Evolutionary conservation across 2,329 filamentous ascomycete species (phyloP), one percentile per base, ranked within the genome.

Genomic region (Penicillium sp.): DNA sequence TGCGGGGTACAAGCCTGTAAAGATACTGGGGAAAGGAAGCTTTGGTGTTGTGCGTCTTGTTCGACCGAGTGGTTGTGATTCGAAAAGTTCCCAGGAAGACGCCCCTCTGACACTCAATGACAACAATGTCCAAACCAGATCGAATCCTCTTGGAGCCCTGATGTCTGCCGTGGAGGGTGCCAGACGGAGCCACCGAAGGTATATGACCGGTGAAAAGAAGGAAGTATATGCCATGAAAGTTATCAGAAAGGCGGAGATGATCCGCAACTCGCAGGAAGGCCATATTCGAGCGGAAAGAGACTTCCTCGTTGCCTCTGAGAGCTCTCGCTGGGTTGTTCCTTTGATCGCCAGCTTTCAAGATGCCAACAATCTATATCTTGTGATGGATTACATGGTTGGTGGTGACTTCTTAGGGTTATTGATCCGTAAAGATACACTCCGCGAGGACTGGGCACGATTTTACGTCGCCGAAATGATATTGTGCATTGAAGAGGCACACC

Each of bases 341-440:
- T 78, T 99, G 35, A 82, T 96, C 48, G 82, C 90, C 47, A 94
- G 91, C 67, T 97, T 97, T 61, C 91, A 97, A 71, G 94, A 97
- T 69, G 78, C 83, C 35, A 82, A 83, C 40, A 90, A 90, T 64
- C 80, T 99, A 6, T 97, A 97, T 66, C 83, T 99, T 6, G 89
- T 97, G 50, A 97, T 97, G 91, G 92, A 97, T 56, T 99, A 96
- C 69, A 97, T 97, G 91, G 88, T 95, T 2, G 94, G 93, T 0
- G 93, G 94, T 0, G 93, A 99, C 70, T 97, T 99, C 62, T 80
- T 99, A 0, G 90, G 90, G 1, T 75, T 97, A 0, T 77, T 99
- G 16, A 88, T 97, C 52, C 86, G 92, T 16, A 89, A 95, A 67
- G 91, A 94, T 58, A 84, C 90, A 3, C 79, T 99, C 2, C 85